Conservation (phyloP, 1,139 yeast species). For the Lodderomyces oxycetoniae region DNA sequence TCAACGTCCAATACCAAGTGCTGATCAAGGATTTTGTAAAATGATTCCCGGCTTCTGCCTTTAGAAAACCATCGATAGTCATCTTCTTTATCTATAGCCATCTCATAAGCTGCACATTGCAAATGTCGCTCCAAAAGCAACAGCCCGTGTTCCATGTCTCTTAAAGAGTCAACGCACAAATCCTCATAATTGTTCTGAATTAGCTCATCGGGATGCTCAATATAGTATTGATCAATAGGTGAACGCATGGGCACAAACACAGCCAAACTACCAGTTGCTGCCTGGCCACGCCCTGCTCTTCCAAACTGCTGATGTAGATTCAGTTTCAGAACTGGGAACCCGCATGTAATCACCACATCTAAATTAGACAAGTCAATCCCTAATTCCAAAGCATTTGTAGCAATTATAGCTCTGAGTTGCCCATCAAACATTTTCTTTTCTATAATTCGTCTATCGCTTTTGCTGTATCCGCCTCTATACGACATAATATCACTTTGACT, state of each 20-base stretch:
- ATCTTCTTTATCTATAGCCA: slow-evolving; percentile 50
- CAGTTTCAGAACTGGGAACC: slow-evolving; percentile 83
- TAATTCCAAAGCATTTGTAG: slow-evolving; percentile 91
- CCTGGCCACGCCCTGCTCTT: slow-evolving; percentile 83
- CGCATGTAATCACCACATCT: slow-evolving; percentile 88
- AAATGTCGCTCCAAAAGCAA: slow-evolving; percentile 69
- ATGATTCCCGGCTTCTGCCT: slow-evolving; percentile 16
- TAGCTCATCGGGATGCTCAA: slow-evolving; percentile 65
- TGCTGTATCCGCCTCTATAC: slow-evolving; percentile 92
- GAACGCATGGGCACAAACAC: slow-evolving; percentile 78
- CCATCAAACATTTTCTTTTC: slow-evolving; percentile 91
- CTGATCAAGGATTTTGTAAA: slow-evolving; percentile 37
- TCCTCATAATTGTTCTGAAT: slow-evolving; percentile 44
- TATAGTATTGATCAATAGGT: slow-evolving; percentile 83
- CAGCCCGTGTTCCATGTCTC: slow-evolving; percentile 32
- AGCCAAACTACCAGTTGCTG: slow-evolving; percentile 62
- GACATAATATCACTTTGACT: slow-evolving; percentile 70
- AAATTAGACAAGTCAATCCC: slow-evolving; percentile 93
- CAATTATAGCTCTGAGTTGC: slow-evolving; percentile 74
- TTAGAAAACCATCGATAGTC: slow-evolving; percentile 54
- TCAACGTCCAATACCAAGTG: slow-evolving; percentile 44
- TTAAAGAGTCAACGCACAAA: slow-evolving; percentile 37
- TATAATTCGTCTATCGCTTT: slow-evolving; percentile 76
- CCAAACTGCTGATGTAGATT: slow-evolving; percentile 95
- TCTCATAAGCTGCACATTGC: slow-evolving; percentile 92